These are phyloP conservation scores for Globisporangium sylvaticum DNA, from an alignment of 352 stramenopile species.

Conservation along the genomic window DNA sequence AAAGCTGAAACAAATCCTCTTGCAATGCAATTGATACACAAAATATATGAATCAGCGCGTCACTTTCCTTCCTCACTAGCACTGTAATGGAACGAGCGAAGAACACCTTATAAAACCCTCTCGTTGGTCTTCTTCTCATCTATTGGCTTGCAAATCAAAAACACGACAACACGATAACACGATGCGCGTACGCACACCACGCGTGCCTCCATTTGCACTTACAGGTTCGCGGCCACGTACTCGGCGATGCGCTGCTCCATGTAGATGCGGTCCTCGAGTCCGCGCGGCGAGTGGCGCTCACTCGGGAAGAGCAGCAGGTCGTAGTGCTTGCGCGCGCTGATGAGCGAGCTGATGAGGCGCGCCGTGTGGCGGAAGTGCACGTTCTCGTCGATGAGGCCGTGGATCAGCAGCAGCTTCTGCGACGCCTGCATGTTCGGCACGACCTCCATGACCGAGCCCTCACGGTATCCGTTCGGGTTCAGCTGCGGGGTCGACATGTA, in stretches of 20 bases:
- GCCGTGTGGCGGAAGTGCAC: constrained; percentile 98
- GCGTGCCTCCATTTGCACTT: not conserved
- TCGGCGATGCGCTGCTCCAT: constrained; percentile 93
- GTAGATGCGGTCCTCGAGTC: constrained; percentile 91
- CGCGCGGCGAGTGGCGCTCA: constrained; percentile 94
- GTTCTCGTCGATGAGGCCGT: constrained; percentile 98
- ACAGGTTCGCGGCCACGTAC: constrained; percentile 79
- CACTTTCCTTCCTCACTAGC: not conserved
- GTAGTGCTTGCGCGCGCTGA: constrained; percentile 93
- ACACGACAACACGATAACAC: too few relatives aligned
- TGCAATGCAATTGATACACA: not conserved
- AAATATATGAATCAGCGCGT: not conserved
- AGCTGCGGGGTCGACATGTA: constrained; percentile 96
- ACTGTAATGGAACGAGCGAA: not conserved
- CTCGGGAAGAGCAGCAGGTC: constrained; percentile 95
- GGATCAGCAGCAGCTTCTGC: constrained; percentile 93
- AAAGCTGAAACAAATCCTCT: not conserved
- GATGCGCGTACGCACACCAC: too few relatives aligned
- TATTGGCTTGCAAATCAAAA: constrained; percentile 1
- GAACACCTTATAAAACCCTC: not conserved
- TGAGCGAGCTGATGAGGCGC: constrained; percentile 94
- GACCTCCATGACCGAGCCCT: constrained; percentile 91
- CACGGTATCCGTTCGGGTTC: constrained; percentile 90
- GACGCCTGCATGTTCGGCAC: constrained; percentile 87
- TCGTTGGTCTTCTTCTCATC: not conserved